Evolutionary conservation across 2,329 filamentous ascomycete genomes (phyloP), one percentile per base, ranked within the genome.

Genomic region (Colletotrichum zoysiae): DNA sequence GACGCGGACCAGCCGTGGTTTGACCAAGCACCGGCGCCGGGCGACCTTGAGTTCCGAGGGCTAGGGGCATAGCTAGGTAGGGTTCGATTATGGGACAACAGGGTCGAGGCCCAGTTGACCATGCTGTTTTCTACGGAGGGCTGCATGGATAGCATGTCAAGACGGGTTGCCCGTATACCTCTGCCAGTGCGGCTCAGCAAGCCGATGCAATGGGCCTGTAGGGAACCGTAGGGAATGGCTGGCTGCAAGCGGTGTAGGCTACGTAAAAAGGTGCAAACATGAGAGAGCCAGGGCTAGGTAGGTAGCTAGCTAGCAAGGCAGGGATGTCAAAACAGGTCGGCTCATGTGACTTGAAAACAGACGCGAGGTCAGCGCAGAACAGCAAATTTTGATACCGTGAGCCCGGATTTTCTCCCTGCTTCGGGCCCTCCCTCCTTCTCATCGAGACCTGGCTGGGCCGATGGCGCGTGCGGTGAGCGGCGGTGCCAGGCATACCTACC

Each of bases 331-430:
- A 61, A 64, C n/a, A 55, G 62, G 40, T 70, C 55, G 59, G 46
- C 70, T 70, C 70, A 72, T 65, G 70, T 69, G 70, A 72, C 65
- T 70, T 50, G 60, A 65, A 72, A 70, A 56, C 65, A 69, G 55
- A 53, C 30, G 42, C 70, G 65, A 69, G 59, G 59, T 64, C 44
- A 65, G 65, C 35, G 42, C 18, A 46, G 51, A 46, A 59, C 57
- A 69, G 65, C 70, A 60, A 23, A 55, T 55, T 50, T 59, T 30
- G 44, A 60, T 60, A 64, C 50, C 48, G 48, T 66, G 46, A 72
- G 65, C 65, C 70, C 65, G 59, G 59, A 72, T 70, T 64, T 60
- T 70, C 46, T 60, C 8, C 42, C 59, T 64, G 30, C 16, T 64
- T 71, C 50, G 38, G 58, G 55, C 38, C 23, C 38, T 46, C 38